Evolutionary conservation across 1,284 basidiomycete genomes (phyloP).

Genomic region (Somion occarium): DNA sequence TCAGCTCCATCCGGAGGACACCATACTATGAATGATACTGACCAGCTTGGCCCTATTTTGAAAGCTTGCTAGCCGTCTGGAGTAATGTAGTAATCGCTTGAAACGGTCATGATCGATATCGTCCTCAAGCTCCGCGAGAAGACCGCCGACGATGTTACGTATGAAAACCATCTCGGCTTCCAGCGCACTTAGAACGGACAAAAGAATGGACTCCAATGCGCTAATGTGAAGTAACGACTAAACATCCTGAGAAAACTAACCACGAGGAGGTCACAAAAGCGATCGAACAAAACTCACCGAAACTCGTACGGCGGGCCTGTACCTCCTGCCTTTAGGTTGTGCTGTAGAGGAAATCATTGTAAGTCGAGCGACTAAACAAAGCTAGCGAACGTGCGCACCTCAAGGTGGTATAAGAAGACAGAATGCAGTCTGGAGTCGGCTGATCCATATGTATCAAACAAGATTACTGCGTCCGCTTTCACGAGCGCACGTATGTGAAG

Average conservation of each 20-base stretch:
- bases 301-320: constrained; percentile 84
- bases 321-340: constrained; percentile 70
- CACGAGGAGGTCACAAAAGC: constrained; percentile 1
- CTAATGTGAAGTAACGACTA: constrained; percentile 35
- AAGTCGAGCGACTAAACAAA: constrained; percentile 12
- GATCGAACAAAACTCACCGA: constrained; percentile 45
- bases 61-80: constrained; percentile 79
- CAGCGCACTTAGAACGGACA: constrained; percentile 84
- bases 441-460: constrained; percentile 90
- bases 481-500: constrained; percentile 93
- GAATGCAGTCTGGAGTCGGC: constrained; percentile 82
- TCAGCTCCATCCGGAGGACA: background rate
- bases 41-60: constrained; percentile 85
- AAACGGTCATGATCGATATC: constrained; percentile 93
- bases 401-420: constrained; percentile 84
- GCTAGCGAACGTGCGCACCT: constrained; percentile 44
- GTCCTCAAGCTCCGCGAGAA: constrained; percentile 89
- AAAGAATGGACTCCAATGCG: constrained; percentile 85
- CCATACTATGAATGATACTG: constrained; percentile 2
- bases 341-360: constrained; percentile 52
- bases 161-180: constrained; percentile 94
- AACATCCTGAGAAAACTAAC: constrained; percentile 15
- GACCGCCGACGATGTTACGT: constrained; percentile 78
- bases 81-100: constrained; percentile 86
- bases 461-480: constrained; percentile 87